Evolutionary conservation across 2,329 filamentous ascomycete genomes (phyloP).

Genomic region (Phaeosphaeria sp.): DNA sequence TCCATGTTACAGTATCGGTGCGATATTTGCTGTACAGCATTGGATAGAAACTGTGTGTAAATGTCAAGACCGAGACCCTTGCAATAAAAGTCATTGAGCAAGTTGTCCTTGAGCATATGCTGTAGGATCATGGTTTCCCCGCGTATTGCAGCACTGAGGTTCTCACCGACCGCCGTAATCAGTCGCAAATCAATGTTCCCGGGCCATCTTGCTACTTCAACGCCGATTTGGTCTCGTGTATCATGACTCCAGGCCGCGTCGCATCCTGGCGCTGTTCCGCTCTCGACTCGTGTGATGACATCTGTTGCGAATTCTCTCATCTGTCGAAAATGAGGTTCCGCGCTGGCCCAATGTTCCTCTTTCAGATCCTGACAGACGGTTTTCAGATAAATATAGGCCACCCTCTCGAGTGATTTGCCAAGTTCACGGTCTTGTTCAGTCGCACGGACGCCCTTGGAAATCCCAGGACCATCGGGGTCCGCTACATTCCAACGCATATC

Average conservation of each 20-base stretch:
- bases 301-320: too few species aligned
- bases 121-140: slow-evolving; percentile 1
- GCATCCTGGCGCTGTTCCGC: too few species aligned
- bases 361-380: too few species aligned
- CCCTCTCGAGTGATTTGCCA: neutral
- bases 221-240: neutral
- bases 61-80: neutral
- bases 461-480: neutral
- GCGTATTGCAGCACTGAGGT: neutral
- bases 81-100: slow-evolving; percentile 11
- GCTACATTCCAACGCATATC: neutral
- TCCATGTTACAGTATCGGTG: slow-evolving; percentile 9
- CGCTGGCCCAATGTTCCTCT: too few species aligned
- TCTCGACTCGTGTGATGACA: too few species aligned
- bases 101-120: slow-evolving; percentile 3
- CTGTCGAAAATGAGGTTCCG: too few species aligned
- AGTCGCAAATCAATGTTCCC: slow-evolving; percentile 9
- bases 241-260: neutral
- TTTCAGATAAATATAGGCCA: neutral
- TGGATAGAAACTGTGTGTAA: neutral
- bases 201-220: neutral
- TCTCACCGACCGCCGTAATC: slow-evolving; percentile 7
- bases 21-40: neutral
- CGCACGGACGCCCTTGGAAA: neutral
- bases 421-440: neutral